Base-by-base conservation (phyloP, 148 eudicot species). In the Hydrangea macrophylla region DNA sequence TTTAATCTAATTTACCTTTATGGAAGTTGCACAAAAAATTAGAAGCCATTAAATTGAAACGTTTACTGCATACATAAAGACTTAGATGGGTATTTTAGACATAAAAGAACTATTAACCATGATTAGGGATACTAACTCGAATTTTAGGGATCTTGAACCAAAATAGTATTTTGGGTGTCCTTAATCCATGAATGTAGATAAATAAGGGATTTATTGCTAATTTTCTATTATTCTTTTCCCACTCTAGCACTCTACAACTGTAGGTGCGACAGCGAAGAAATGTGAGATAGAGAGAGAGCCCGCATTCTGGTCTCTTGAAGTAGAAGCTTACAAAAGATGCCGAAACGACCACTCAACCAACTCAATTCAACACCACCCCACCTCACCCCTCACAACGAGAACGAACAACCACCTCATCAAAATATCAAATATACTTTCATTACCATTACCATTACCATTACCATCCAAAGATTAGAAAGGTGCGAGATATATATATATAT, bases 151-250 rank as follows among this genome's bases (percentile, higher is more conserved):
- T n/a, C n/a, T n/a, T n/a, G n/a, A n/a, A n/a, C n/a, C n/a, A n/a
- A n/a, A n/a, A n/a, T n/a, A n/a, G n/a, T n/a, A n/a, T n/a, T n/a
- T n/a, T n/a, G n/a, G n/a, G n/a, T n/a, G n/a, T n/a, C n/a, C n/a
- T n/a, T n/a, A n/a, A n/a, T n/a, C n/a, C n/a, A n/a, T n/a, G n/a
- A n/a, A n/a, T n/a, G n/a, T n/a, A n/a, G n/a, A n/a, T n/a, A n/a
- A n/a, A n/a, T n/a, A n/a, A n/a, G n/a, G n/a, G n/a, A n/a, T n/a
- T n/a, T n/a, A n/a, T n/a, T n/a, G n/a, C n/a, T n/a, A n/a, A n/a
- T n/a, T n/a, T n/a, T n/a, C n/a, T 18, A 39, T 70, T 70, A 62
- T 71, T 71, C 74, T 40, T 30, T 54, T 18, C 61, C 70, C 60
- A 9, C 13, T 18, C 17, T 23, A 25, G 30, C 62, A 59, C 25